Evolutionary conservation across 179 eudicot genomes (phyloP), one percentile per base, ranked within the genome.

Genomic region (Drosera spatulata): DNA sequence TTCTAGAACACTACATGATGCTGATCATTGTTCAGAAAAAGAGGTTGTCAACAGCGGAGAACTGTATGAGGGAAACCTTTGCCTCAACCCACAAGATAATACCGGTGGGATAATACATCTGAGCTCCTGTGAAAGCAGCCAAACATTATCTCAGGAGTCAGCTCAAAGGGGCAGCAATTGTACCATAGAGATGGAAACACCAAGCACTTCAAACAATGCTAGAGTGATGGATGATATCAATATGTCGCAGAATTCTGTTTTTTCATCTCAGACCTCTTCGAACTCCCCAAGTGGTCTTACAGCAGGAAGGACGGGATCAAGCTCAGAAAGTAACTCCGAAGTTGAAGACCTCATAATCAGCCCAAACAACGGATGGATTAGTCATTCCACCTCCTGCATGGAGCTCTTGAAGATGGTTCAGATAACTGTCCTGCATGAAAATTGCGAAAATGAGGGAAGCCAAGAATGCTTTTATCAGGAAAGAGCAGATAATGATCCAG

Each of bases 321-420:
- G 52, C 71, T 62, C 56, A 53, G 56, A 54, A 42, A 56, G 62
- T 41, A 64, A 69, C 56, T 61, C 64, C 58, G 72, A 59, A 70
- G 62, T 65, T 69, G 73, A 74, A 54, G 69, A 13, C 61, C 11
- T 64, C 59, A 51, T 44, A 61, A 53, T 45, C 39, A 68, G 71
- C 61, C 56, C 71, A 62, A 68, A 62, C 9, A 48, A 69, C 69
- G 50, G 44, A 38, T 60, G 42, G 58, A 61, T 71, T 59, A 66
- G 57, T 53, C 58, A 70, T 58, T 54, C 82, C 46, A 64, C 73
- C 58, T 76, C 87, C 39, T 85, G 78, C 59, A 39, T 77, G 61
- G 78, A 79, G 66, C 74, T 85, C 49, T 63, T 83, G 57, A 76
- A 71, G 69, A 72, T 77, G 82, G 82, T 79, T 54, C 84, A 71